phyloP scores from a whole-genome alignment of 176 grass and related monocot species.

The Elaeis guineensis region DNA sequence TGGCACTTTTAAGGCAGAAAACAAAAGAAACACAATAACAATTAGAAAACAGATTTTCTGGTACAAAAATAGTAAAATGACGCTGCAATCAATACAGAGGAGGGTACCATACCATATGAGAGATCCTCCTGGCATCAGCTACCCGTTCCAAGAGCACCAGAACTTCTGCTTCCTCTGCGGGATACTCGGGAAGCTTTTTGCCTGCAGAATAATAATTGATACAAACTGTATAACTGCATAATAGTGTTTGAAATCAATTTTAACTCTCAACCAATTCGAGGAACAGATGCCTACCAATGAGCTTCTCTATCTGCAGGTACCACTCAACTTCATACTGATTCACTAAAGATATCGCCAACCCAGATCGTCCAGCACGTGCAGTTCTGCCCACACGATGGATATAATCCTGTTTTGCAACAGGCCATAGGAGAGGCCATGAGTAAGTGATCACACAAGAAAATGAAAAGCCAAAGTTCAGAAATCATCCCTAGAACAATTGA shows the following conservation, averaged over 20 bases:
- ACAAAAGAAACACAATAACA: background rate
- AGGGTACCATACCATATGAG: conserved; percentile 39
- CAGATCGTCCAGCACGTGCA: conserved; percentile 77
- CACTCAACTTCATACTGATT: conserved; percentile 83
- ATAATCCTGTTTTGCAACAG: conserved; percentile 62
- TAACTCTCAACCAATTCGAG: background rate
- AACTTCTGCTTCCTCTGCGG: conserved; percentile 39
- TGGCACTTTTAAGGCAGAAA: too few relatives aligned
- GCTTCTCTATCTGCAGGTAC: conserved; percentile 64
- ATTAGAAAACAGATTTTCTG: background rate
- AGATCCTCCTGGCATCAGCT: conserved; percentile 59
- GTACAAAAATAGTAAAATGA: background rate
- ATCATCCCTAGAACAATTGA: too few relatives aligned
- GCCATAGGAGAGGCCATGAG: too few relatives aligned
- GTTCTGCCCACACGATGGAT: conserved; percentile 95
- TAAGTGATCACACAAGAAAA: conserved; percentile 1
- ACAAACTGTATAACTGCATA: background rate
- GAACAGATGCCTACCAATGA: conserved; percentile 41
- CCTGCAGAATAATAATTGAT: conserved; percentile 26
- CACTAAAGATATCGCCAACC: conserved; percentile 76
- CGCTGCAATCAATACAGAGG: background rate
- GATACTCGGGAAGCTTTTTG: conserved; percentile 36
- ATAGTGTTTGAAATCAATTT: background rate
- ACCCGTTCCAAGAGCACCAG: conserved; percentile 50
- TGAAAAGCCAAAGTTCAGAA: too few relatives aligned